Base-by-base conservation (phyloP, 1,284 basidiomycete species). In the Trichosporon inkin region DNA sequence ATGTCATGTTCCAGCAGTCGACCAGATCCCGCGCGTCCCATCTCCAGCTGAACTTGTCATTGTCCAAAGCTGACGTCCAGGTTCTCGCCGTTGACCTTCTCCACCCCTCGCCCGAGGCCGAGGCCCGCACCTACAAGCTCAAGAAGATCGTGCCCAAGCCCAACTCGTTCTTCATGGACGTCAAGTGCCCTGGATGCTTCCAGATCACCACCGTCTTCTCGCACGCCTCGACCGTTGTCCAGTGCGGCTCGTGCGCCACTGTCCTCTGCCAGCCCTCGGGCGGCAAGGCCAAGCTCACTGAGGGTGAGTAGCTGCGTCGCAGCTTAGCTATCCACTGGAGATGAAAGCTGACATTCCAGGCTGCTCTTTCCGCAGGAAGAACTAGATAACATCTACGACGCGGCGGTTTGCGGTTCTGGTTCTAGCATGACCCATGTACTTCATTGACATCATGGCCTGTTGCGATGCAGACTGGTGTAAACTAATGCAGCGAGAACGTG, bases 91-190 rank as follows among this genome's bases (percentile, higher is more conserved):
- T 98, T 80, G 96, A 99, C 82, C 89, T 99, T 79, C 88, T 99
- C 79, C 92, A 99, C 88, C 95, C 93, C 71, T 89, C 91, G 66
- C 81, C 85, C 73, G 90, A 93, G 79, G 81, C 87, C 71, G 89
- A 94, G 83, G 88, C 83, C 81, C 87, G 84, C 81, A 90, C 87
- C 80, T 91, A 97, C 88, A 99, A 99, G 86, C 90, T 98, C 82
- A 99, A 99, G 87, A 88, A 94, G 80, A 87, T 99, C 75, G 96
- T 99, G 73, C 96, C 97, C 82, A 89, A 87, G 66, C 92, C 92
- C 68, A 92, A 96, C 83, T 96, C 93, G 51, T 98, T 94, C 84
- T 99, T 98, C 84, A 99, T 99, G 96, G 96, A 99, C 79, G 94
- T 99, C 76, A 99, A 99, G 83, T 99, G 95, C 84, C 89, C 95